Conservation (phyloP, 352 stramenopile genomes). For the Lagenidium sp. region DNA sequence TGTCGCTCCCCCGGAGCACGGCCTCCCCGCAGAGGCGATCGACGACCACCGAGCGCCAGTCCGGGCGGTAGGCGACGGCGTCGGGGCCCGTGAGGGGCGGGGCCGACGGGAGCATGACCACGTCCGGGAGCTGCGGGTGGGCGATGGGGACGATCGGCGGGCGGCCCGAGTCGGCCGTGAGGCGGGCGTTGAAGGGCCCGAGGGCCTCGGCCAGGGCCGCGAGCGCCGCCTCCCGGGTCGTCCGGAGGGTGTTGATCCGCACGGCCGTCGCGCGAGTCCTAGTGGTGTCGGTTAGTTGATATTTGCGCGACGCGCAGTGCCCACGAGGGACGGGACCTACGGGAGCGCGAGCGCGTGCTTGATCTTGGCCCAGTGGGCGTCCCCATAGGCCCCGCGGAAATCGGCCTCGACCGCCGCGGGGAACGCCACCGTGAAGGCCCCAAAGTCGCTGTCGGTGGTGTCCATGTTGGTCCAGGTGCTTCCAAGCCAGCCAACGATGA, state of each 20-base stretch:
- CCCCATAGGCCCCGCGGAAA: conserved; percentile 48
- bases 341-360: conserved; percentile 57
- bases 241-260: conserved; percentile 67
- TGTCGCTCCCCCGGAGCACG: conserved; percentile 89
- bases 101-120: conserved; percentile 62
- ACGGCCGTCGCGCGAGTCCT: conserved; percentile 63
- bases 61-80: conserved; percentile 9
- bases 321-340: conserved; percentile 17
- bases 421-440: conserved; percentile 69
- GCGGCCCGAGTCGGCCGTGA: conserved; percentile 30
- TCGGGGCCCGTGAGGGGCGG: conserved; percentile 17
- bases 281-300: too few relatives aligned
- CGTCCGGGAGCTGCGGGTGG: conserved; percentile 38
- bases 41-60: conserved; percentile 70
- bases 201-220: conserved; percentile 31
- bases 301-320: neutral
- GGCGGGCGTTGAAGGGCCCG: conserved; percentile 37
- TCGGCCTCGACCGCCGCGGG: conserved; percentile 50
- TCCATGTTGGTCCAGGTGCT: conserved; percentile 9
- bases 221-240: conserved; percentile 47
- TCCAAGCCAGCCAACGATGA: too few relatives aligned
- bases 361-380: conserved; percentile 57
- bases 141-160: conserved; percentile 9
- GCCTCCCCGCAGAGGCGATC: conserved; percentile 91
- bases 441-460: conserved; percentile 17